These are phyloP conservation scores for Coniferiporia sulphurascens DNA, from an alignment of 1,284 basidiomycete genomes.

Conservation along the genomic window DNA sequence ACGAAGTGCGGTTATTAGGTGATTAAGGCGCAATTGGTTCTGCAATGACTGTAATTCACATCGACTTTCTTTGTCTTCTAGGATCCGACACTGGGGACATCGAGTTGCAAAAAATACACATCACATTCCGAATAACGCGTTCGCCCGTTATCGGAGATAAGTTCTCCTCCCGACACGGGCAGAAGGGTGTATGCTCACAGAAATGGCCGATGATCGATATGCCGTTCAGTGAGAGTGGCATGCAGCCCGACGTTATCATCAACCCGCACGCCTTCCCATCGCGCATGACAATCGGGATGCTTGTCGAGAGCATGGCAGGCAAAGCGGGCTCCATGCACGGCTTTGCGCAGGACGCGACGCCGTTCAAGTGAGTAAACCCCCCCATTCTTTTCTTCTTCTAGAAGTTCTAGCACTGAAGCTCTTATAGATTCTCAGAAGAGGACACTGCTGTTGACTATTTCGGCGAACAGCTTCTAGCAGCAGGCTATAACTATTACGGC, in stretches of 20 bases:
- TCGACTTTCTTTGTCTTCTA: conserved; percentile 30
- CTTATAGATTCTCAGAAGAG: conserved; percentile 82
- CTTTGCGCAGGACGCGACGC: conserved; percentile 96
- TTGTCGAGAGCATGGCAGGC: conserved; percentile 98
- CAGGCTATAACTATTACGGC: conserved; percentile 98
- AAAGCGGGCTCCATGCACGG: conserved; percentile 99
- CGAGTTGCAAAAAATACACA: conserved; percentile 90
- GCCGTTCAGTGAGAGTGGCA: conserved; percentile 98
- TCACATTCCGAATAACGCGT: conserved; percentile 92
- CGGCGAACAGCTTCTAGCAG: conserved; percentile 88
- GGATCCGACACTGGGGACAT: conserved; percentile 83
- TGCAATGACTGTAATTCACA: not conserved
- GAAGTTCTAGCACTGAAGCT: conserved; percentile 11
- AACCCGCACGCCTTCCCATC: conserved; percentile 99
- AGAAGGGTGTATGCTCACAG: conserved; percentile 99
- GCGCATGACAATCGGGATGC: conserved; percentile 99
- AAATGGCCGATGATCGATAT: conserved; percentile 98
- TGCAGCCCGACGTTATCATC: conserved; percentile 99
- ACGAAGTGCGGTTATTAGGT: conserved; percentile 91
- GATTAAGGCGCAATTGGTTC: conserved; percentile 23
- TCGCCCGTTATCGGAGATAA: conserved; percentile 99
- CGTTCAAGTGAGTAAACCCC: conserved; percentile 74
- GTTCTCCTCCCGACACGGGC: conserved; percentile 97
- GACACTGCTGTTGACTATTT: conserved; percentile 97
- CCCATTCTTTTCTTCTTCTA: conserved; percentile 20